Conservation (phyloP, 2,329 filamentous ascomycete genomes). For the Hymenoscyphus infarciens region DNA sequence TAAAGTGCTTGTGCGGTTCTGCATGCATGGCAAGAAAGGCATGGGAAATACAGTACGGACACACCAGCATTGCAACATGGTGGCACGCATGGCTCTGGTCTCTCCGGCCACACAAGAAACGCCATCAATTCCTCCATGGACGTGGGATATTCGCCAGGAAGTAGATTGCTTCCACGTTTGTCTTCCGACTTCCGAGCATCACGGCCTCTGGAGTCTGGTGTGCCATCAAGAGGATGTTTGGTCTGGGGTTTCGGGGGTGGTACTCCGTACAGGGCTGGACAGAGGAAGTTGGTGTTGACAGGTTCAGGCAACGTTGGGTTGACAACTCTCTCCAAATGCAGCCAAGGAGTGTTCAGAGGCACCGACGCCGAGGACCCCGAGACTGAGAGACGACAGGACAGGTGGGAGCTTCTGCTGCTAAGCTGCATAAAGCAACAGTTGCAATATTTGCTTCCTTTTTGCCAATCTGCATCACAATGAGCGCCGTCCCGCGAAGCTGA, state of each 20-base stretch:
- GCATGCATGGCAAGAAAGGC: not conserved
- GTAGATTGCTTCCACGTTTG: conserved; percentile 1
- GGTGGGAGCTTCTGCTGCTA: not conserved
- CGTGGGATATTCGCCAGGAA: not conserved
- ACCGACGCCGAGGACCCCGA: not conserved
- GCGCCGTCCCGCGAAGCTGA: conserved; percentile 2
- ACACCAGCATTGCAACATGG: too few relatives aligned
- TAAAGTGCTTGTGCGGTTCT: not conserved
- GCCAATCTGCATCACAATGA: not conserved
- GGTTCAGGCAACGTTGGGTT: not conserved
- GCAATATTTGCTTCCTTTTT: not conserved
- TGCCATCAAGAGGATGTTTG: not conserved
- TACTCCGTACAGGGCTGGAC: not conserved
- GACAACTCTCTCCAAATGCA: not conserved
- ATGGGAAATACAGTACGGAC: too few relatives aligned
- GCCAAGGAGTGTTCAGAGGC: not conserved
- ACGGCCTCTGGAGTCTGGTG: not conserved
- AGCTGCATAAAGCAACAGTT: not conserved
- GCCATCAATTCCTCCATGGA: not conserved
- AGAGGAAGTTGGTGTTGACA: not conserved
- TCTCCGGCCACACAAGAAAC: not conserved
- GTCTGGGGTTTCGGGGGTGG: not conserved
- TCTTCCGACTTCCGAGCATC: not conserved
- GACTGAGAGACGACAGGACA: conserved; percentile 1
- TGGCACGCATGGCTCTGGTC: not conserved